Evolutionary conservation across 2,329 filamentous ascomycete genomes (phyloP).

Genomic region (Tolypocladium sp.): DNA sequence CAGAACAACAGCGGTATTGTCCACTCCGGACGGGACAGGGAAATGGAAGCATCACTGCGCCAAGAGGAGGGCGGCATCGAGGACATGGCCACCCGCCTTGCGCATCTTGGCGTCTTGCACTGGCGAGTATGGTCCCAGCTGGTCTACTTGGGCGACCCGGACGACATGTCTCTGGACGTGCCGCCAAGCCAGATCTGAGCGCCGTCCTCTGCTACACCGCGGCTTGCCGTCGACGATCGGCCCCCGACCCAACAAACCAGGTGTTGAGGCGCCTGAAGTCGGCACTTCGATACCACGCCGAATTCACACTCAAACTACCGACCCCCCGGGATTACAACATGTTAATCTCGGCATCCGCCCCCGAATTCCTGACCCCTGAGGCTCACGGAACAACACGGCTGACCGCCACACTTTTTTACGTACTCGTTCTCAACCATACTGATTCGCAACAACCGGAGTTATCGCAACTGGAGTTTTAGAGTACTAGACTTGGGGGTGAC

Average conservation of each 20-base stretch:
- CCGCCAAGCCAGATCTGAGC: conserved; percentile 10
- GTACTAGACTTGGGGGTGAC: conserved; percentile 1
- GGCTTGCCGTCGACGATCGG: background rate
- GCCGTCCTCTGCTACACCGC: background rate
- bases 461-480: conserved; percentile 5
- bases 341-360: background rate
- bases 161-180: conserved; percentile 24
- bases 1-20: conserved; percentile 25
- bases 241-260: background rate
- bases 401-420: background rate
- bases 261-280: background rate
- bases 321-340: background rate
- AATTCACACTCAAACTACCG: background rate
- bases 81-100: conserved; percentile 67
- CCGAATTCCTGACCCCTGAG: background rate
- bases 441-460: background rate
- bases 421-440: background rate
- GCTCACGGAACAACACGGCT: background rate
- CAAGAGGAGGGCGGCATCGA: conserved; percentile 46
- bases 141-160: conserved; percentile 48
- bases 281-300: background rate
- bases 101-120: conserved; percentile 77
- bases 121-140: conserved; percentile 82
- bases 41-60: conserved; percentile 23
- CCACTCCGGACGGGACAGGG: conserved; percentile 19